Base-by-base conservation (phyloP, 2,329 filamentous ascomycete genomes). In the Neofusicoccum laricinum region DNA sequence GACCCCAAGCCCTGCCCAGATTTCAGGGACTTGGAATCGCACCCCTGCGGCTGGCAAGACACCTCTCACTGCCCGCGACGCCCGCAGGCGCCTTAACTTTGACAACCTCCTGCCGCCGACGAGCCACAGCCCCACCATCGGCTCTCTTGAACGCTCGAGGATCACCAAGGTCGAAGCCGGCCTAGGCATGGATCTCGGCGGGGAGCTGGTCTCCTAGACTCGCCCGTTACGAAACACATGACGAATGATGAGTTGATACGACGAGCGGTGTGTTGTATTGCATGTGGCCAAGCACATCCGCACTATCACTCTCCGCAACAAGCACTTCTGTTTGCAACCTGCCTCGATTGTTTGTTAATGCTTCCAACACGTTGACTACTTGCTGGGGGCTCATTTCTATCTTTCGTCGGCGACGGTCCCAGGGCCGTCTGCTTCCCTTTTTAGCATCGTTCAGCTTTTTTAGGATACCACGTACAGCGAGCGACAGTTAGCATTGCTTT, bases 1-100 rank as follows among this genome's bases (percentile, higher is more conserved):
- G 75, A 97, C 95, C 6, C 95, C 95, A 0, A 97, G 92, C 73
- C 95, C 95, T 19, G 95, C 92, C 30, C 95, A 97, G 79, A 68
- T 71, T 32, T 67, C 68, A 34, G 92, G 88, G 69, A 85, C 88
- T 10, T 97, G 93, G 91, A 80, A 79, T 36, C 81, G 85, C 36
- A 88, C 86, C 38, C 86, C 86, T 17, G 80, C 79, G 15, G 79
- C 80, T 7, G 74, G 75, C 17, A 92, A 90, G 75, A 96, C 93
- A 0, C 93, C 92, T 11, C 78, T 87, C 11, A 83, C 86, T 32
- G 81, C 81, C 64, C 91, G 87, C 69, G 86, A 90, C 51, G 85
- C 90, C n/a, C 82, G 91, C 71, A 86, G 90, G 73, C 84, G 88
- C 67, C 82, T 97, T 65, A 96, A 93, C 63, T 96, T 96, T 77